Evolutionary conservation across 345 rosid genomes (phyloP).

Genomic region (Melaleuca quinquenervia): DNA sequence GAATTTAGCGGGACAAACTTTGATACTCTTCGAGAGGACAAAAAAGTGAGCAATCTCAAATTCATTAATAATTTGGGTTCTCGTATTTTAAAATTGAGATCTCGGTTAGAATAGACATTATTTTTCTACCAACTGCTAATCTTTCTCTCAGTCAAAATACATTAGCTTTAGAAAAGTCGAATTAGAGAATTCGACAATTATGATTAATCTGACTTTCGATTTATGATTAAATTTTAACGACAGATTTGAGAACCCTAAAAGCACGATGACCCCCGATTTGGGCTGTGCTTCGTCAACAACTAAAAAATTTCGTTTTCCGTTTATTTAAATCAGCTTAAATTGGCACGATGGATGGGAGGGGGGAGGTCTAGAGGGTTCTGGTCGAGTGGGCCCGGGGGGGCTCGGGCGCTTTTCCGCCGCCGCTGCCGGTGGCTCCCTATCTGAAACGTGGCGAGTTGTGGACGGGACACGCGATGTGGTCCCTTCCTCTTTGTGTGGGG

Average conservation of each 20-base stretch:
- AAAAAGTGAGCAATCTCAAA: background rate
- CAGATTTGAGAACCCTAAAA: rapidly evolving
- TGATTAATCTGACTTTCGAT: background rate
- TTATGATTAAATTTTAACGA: background rate
- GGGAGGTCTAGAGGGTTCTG: background rate
- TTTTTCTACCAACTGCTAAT: background rate
- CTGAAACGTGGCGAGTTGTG: background rate
- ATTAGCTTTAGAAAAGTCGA: background rate
- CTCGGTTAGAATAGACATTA: too few species aligned
- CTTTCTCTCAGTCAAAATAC: background rate
- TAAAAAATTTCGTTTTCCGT: background rate
- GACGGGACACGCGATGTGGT: background rate
- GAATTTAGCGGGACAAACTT: background rate
- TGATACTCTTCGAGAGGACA: background rate
- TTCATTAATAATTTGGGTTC: background rate
- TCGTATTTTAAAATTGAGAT: background rate
- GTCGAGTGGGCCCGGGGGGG: background rate
- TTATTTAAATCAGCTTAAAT: background rate
- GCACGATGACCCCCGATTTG: background rate
- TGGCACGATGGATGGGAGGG: background rate
- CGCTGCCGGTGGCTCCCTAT: background rate
- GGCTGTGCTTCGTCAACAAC: background rate
- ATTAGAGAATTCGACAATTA: background rate
- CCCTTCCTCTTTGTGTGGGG: background rate
- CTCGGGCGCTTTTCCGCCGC: background rate